Base-by-base conservation (phyloP, 306 rosid species). In the Biancaea sappan region DNA sequence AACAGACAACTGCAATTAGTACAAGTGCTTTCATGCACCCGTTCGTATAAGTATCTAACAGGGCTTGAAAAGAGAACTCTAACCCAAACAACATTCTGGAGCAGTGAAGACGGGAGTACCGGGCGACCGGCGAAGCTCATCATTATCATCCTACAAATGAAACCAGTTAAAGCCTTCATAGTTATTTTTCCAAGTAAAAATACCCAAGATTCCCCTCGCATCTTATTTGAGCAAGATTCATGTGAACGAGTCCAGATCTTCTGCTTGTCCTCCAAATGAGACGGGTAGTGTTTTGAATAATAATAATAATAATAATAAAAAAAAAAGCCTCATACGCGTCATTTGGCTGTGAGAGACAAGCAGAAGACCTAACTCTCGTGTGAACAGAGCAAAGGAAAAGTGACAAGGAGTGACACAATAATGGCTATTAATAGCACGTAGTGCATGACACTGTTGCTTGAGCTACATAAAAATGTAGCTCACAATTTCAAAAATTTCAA, bases 41-140 rank as follows among this genome's bases (percentile, higher is more conserved):
- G n/a, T n/a, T n/a, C n/a, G n/a, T n/a, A n/a, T 12, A 37, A 59
- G 72, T 28, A 80, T 70, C 44, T 58, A 52, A 53, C 61, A 66
- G 5, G 50, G 31, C 66, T 38, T 21, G 46, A 40, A 75, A 66
- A 34, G 56, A 64, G 24, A 78, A 66, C 26, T 22, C 78, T 68
- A 50, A 92, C 99, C 98, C 87, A 92, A 75, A 74, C 95, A 90
- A 69, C 99, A 95, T 78, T 95, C 99, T 21, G 99, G 98, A 76
- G 99, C 99, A 48, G 99, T 95, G 84, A 95, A 95, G 84, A 95
- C 99, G 52, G 99, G 99, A 83, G 99, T 95, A 43, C 99, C 99
- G 6, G 99, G 99, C 72, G 99, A 95, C 37, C 99, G 90, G 10
- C 99, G 97, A 71, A 95, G 97, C 74, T 87, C 89, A 52, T 95